Conservation (phyloP, 2,329 filamentous ascomycete genomes). For the Arthrinium puccinioides region DNA sequence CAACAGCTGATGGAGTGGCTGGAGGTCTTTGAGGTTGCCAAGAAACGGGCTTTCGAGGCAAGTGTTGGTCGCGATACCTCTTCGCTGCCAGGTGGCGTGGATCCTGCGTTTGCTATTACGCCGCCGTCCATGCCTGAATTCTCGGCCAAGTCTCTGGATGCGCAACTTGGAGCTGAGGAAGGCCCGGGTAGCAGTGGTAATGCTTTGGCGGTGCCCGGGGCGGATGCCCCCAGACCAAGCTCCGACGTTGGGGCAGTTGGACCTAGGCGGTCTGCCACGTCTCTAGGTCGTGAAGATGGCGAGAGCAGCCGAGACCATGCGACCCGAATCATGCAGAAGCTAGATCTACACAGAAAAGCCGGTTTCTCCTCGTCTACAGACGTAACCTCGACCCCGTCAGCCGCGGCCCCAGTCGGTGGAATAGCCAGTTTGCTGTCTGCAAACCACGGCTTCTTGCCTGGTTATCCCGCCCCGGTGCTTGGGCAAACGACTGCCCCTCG, state of each 20-base stretch:
- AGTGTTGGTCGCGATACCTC: slow-evolving; percentile 46
- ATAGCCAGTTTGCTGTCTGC: slow-evolving; percentile 82
- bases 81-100: slow-evolving; percentile 41
- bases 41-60: slow-evolving; percentile 81
- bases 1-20: slow-evolving; percentile 91
- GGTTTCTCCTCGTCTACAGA: slow-evolving; percentile 45
- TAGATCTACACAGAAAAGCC: slow-evolving; percentile 80
- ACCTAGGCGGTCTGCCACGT: slow-evolving; percentile 50
- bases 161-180: slow-evolving; percentile 39
- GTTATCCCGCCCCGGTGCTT: slow-evolving; percentile 30
- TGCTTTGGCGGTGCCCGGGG: slow-evolving; percentile 58
- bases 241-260: slow-evolving; percentile 53
- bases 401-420: slow-evolving; percentile 47
- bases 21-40: slow-evolving; percentile 85
- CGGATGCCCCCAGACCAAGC: slow-evolving; percentile 58
- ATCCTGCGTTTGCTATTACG: slow-evolving; percentile 86
- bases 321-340: slow-evolving; percentile 82
- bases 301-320: slow-evolving; percentile 76
- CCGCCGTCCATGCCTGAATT: slow-evolving; percentile 86
- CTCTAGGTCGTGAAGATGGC: slow-evolving; percentile 56
- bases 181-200: slow-evolving; percentile 39
- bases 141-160: slow-evolving; percentile 69
- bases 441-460: slow-evolving; percentile 71
- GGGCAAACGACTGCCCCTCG: slow-evolving; percentile 19
- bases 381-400: slow-evolving; percentile 28